Base-by-base conservation (phyloP, 208 protist species). In the Lotmaria passim region DNA sequence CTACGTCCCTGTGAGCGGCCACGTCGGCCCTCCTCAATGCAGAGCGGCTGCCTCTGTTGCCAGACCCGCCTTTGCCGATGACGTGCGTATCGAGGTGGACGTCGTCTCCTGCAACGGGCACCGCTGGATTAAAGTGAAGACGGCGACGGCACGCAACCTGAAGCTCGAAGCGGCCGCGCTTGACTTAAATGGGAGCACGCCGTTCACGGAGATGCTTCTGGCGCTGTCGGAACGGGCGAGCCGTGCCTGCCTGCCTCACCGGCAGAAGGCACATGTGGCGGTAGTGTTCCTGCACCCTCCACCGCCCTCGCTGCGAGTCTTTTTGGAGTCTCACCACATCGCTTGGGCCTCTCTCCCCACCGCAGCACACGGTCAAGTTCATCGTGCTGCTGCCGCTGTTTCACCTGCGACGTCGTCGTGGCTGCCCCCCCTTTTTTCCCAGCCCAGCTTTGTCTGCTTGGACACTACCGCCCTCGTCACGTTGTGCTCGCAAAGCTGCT, bases 401-500 rank as follows among this genome's bases (percentile, higher is more conserved):
- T 51, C 41, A 5, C 0, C 67, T 23, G 36, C 26, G 21, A 12
- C 24, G 26, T 2, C 31, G 0, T 34, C 50, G 7, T 75, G 69
- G 58, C 60, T 85, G 21, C 70, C 75, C 14, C 55, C 67, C 1
- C 33, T 73, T 10, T 26, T 28, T 15, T 57, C 62, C 21, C 17
- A 21, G 7, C 59, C 75, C 2, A 24, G 23, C 21, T 78, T 89
- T 59, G 48, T 93, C 12, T 89, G 83, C 73, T 72, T 93, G 26
- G 88, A 93, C 62, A 89, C 83, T 15, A 93, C 88, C 0, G 82
- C 85, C 8, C 62, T 93, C n/a, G 83, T 93, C 17, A 80, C 82
- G 8, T 39, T 93, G n/a, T 90, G 83, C 69, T 87, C 85, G 19
- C 78, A 89, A 30, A 79, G 83, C n/a, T 89, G 83, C 72, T 91